Percentiles rank a stretch among this genome's conserved stretches.
Conservation (phyloP, 176 grass and related monocot genomes). For the Alopecurus myosuroides region DNA sequence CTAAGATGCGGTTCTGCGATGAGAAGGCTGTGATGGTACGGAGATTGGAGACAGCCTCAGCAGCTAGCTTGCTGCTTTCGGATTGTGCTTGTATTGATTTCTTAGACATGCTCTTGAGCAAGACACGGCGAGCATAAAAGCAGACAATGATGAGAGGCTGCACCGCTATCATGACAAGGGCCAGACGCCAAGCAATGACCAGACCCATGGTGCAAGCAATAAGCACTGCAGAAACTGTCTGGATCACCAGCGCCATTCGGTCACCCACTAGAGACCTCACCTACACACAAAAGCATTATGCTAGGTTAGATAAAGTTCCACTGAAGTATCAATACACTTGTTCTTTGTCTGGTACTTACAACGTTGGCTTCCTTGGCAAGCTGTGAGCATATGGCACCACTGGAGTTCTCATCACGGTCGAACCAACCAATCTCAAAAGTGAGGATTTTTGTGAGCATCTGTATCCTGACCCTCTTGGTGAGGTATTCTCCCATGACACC, state of each 20-base stretch:
- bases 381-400: constrained; percentile 87
- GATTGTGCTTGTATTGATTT: constrained; percentile 81
- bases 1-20: constrained; percentile 76
- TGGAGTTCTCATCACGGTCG: constrained; percentile 91
- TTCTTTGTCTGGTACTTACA: constrained; percentile 35
- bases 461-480: constrained; percentile 87
- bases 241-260: constrained; percentile 79
- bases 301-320: constrained; percentile 13
- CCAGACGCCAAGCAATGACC: constrained; percentile 83
- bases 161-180: constrained; percentile 91
- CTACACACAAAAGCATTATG: constrained; percentile 35
- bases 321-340: neutral
- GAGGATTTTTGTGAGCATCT: constrained; percentile 84
- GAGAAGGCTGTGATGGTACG: constrained; percentile 96
- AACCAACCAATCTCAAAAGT: constrained; percentile 97
- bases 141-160: constrained; percentile 90
- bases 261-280: constrained; percentile 90
- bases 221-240: constrained; percentile 73
- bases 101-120: constrained; percentile 75
- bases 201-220: constrained; percentile 93
- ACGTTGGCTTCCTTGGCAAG: constrained; percentile 94
- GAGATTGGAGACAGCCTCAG: constrained; percentile 91
- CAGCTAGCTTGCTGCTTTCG: constrained; percentile 82
- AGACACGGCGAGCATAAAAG: constrained; percentile 84
- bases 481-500: constrained; percentile 95